Percentiles rank a stretch among this genome's conserved stretches.
Evolutionary conservation across 345 rosid species (phyloP).

Genomic region (Pugionium cornutum): DNA sequence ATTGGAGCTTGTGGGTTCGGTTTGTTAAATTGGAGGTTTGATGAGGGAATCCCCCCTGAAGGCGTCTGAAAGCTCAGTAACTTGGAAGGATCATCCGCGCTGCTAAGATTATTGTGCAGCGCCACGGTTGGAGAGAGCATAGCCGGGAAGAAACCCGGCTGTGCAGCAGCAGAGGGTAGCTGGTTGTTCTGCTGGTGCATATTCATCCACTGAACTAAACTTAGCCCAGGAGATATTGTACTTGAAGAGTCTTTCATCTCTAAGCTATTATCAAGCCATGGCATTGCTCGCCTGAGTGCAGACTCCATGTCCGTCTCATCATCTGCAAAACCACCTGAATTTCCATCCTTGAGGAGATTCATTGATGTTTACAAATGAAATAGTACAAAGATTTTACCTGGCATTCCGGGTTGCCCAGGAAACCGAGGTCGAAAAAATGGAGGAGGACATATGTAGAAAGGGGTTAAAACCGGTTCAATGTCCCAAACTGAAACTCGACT

Average conservation of each 20-base stretch:
- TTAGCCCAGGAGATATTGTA: conserved; percentile 60
- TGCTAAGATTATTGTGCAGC: conserved; percentile 35
- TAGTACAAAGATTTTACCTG: conserved; percentile 44
- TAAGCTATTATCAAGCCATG: conserved; percentile 81
- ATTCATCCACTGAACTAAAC: conserved; percentile 92
- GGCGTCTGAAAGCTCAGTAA: conserved; percentile 44
- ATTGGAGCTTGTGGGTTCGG: conserved; percentile 33
- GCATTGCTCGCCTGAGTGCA: conserved; percentile 81
- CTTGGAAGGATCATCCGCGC: conserved; percentile 43
- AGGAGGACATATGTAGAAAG: conserved; percentile 90
- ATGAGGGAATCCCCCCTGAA: conserved; percentile 35
- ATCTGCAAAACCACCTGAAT: conserved; percentile 46
- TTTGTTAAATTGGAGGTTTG: conserved; percentile 42
- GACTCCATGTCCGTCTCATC: conserved; percentile 78
- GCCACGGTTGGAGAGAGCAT: conserved; percentile 35
- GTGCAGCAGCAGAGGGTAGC: conserved; percentile 40
- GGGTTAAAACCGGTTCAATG: conserved; percentile 89
- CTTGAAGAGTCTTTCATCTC: conserved; percentile 67
- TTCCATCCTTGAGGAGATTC: not conserved
- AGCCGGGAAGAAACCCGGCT: conserved; percentile 42
- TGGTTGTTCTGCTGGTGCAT: conserved; percentile 78
- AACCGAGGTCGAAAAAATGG: conserved; percentile 85
- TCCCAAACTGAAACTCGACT: conserved; percentile 94
- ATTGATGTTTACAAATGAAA: conserved; percentile 16
- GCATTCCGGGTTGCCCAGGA: conserved; percentile 82